These are phyloP conservation scores for Arthrobotrys musiformis DNA, from an alignment of 2,329 filamentous ascomycete species.

Conservation along the genomic window DNA sequence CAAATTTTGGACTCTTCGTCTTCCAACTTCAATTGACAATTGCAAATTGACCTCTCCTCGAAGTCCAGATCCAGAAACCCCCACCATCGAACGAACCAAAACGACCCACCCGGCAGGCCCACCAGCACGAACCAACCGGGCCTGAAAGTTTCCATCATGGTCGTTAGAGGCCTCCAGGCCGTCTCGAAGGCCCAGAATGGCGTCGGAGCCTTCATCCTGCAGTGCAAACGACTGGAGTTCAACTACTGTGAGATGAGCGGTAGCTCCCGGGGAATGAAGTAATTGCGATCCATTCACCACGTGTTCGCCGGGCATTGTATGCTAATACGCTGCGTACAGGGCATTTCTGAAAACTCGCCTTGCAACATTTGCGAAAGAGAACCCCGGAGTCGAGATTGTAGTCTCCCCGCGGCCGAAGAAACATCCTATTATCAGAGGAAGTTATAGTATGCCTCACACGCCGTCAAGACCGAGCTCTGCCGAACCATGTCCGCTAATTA, in stretches of 20 bases:
- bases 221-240: conserved; percentile 95
- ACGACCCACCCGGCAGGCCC: conserved; percentile 6
- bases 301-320: background rate
- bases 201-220: conserved; percentile 93
- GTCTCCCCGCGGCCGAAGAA: conserved; percentile 89
- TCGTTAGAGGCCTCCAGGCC: conserved; percentile 56
- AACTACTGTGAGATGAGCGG: conserved; percentile 98
- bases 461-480: background rate
- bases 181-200: conserved; percentile 76
- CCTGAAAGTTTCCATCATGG: conserved; percentile 39
- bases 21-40: conserved; percentile 17
- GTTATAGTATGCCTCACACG: conserved; percentile 70
- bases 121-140: background rate
- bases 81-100: background rate
- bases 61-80: background rate
- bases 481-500: background rate
- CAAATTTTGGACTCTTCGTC: conserved; percentile 41
- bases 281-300: conserved; percentile 57
- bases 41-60: background rate
- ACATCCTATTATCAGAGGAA: conserved; percentile 87
- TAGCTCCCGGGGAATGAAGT: conserved; percentile 96
- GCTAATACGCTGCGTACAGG: conserved; percentile 64
- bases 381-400: conserved; percentile 90
- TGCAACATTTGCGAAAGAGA: conserved; percentile 78
- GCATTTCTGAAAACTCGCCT: conserved; percentile 83